Base-by-base conservation (phyloP, 164 flowering plant species). In the Umbilicus rupestris region DNA sequence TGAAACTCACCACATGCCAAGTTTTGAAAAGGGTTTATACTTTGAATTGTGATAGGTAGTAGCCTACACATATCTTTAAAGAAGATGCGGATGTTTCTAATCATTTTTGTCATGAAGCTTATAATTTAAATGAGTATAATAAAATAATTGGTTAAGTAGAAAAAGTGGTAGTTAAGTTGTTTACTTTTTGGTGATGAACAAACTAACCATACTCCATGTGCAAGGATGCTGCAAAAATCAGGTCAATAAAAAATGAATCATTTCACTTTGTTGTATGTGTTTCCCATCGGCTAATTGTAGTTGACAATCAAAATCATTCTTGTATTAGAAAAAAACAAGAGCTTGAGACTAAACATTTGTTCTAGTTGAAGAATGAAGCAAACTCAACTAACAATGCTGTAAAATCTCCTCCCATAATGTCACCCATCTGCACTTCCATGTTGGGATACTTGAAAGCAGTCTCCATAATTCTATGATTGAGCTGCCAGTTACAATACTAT, bases 161-260 rank as follows among this genome's bases (percentile, higher is more conserved):
- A 47, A n/a, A 47, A 47, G 52, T 47, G 52, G 52, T 6, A 47
- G 52, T 47, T 47, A 47, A 47, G 22, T 47, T 47, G 52, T n/a
- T 47, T 47, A n/a, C 52, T 47, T 47, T 20, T 17, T 47, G 22
- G 52, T 5, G 52, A 47, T 47, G 52, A n/a, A 9, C 0, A 47
- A 24, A 19, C 28, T 50, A 50, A 47, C 52, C 52, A 47, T 47
- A 47, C 52, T 12, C 52, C 52, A 47, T 47, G 52, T 47, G 52
- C 52, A 47, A n/a, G 28, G 57, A 47, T 47, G 52, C 52, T 47
- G 52, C 52, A 35, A 17, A 47, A n/a, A 16, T 19, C 52, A 19
- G 19, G 52, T 47, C 52, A n/a, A n/a, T n/a, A n/a, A n/a, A n/a
- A n/a, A n/a, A n/a, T n/a, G n/a, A n/a, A n/a, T n/a, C n/a, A n/a